phyloP scores from a whole-genome alignment of 2,329 filamentous ascomycete species.

The Colletotrichum spinosum region DNA sequence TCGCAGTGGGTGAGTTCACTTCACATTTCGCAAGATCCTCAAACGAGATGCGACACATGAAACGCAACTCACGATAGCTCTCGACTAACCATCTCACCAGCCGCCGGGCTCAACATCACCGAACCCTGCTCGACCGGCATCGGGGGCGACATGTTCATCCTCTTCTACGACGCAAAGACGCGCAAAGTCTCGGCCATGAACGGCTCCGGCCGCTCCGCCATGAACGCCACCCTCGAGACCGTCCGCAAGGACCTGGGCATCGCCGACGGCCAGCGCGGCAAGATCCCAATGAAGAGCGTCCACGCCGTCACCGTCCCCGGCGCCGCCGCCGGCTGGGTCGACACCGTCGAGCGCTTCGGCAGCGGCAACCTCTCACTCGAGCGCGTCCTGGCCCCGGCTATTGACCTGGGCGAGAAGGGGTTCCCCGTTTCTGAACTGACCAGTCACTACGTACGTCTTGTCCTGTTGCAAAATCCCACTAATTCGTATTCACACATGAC shows the following conservation, averaged over 20 bases:
- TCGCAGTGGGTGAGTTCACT: constrained; percentile 78
- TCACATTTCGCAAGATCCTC: constrained; percentile 10
- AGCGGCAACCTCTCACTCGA: constrained; percentile 84
- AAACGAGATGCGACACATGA: too few relatives aligned
- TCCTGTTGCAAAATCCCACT: not conserved
- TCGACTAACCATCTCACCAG: constrained; percentile 53
- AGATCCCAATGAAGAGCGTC: constrained; percentile 80
- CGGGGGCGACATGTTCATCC: constrained; percentile 96
- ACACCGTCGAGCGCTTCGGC: constrained; percentile 88
- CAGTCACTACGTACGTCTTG: constrained; percentile 71
- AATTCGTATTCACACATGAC: not conserved
- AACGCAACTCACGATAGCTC: too few relatives aligned
- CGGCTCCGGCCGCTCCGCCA: constrained; percentile 87
- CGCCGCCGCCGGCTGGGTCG: constrained; percentile 92
- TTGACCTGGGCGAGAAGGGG: constrained; percentile 86
- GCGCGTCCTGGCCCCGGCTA: constrained; percentile 84
- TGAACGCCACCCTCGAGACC: constrained; percentile 74
- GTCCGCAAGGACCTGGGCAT: constrained; percentile 78
- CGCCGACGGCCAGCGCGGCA: constrained; percentile 62
- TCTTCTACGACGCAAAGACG: constrained; percentile 88
- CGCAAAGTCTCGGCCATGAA: constrained; percentile 89
- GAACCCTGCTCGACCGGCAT: constrained; percentile 95
- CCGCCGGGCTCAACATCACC: constrained; percentile 91
- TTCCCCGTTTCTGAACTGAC: constrained; percentile 90
- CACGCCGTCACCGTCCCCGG: constrained; percentile 90